Evolutionary conservation across 805 yeast species (phyloP), one percentile per base, ranked within the genome.

Genomic region (Citeromyces nyonsensis): DNA sequence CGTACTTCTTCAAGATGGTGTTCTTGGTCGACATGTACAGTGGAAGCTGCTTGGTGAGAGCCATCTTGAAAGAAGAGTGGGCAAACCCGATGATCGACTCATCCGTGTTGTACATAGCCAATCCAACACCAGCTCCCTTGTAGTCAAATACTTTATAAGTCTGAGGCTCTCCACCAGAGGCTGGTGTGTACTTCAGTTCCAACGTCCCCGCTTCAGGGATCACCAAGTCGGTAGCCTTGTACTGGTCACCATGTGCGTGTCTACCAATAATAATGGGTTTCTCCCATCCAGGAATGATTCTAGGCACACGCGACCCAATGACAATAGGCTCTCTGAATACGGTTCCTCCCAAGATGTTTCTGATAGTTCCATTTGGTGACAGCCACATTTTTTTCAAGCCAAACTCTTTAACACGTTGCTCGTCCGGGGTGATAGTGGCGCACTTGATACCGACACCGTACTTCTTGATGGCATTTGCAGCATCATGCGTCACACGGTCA

Each of bases 401-500:
- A 43, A 78, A 80, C 54, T 80, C 91, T 47, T 73, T 60, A 30
- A 80, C 88, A 52, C 91, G 65, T 15, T 69, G 73, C 51, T 80
- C 88, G 52, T 80, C 88, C 3, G 88, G 91, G 2, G 88, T 80
- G 44, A 80, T 80, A 11, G 88, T 80, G 32, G 91, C 88, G 65
- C 88, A 80, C 53, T 80, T 80, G 43, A 80, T 65, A 48, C 85
- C 88, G 15, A 80, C 88, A 39, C 85, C 86, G 42, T 72, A 73
- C 51, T 79, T 49, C 48, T 66, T 64, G 42, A 75, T 79, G 22
- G 86, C 88, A 39, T 73, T 61, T 13, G 88, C 88, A 4, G 88
- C 79, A 41, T 80, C 88, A 31, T 63, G 46, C n/a, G 91, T 80
- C 44, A 80, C 67, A 51, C 74, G 63, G 51, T 80, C 91, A 38